Base-by-base conservation (phyloP, 148 eudicot genomes). In the Talinum fruticosum region DNA sequence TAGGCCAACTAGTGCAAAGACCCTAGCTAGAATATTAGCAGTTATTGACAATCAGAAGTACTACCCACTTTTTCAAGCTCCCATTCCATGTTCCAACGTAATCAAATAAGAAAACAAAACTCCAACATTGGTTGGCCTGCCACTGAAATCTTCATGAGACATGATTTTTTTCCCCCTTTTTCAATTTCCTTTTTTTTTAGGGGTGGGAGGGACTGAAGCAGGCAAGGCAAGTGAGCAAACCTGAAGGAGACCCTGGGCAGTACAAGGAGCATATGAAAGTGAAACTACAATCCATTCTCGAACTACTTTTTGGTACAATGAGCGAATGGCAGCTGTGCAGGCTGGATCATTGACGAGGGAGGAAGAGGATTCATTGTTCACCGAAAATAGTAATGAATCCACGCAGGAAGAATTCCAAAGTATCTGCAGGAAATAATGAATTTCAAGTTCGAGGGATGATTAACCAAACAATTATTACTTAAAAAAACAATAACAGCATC, bases 201-300 rank as follows among this genome's bases (percentile, higher is more conserved):
- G 5, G 19, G 21, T 3, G 33, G 18, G 47, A 32, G 49, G 24
- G 67, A 4, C 23, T 29, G 53, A 34, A 57, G 36, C 18, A 66
- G 37, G 64, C 19, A 21, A 59, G 8, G 38, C 54, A 16, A 77
- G 70, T 15, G 36, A 75, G 57, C 82, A 67, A 82, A 96, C 99
- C 99, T 96, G 99, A 84, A 96, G 99, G 87, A 96, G 94, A 78
- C 99, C 99, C 87, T 96, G 99, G 68, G 92, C 87, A 45, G 97
- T 93, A 89, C 99, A 96, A 24, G 99, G 99, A 88, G 99, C 97
- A 87, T 91, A 82, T 59, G 99, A 96, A 74, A 96, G 99, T 53
- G 99, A 93, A 75, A 87, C 84, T 68, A 96, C 75, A 24, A 96
- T 90, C 99, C 99, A 96, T 71, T 96, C 99, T 34, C 98, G 91